Base-by-base conservation (phyloP, 139 green algal species). In the Tetraselmis chui region DNA sequence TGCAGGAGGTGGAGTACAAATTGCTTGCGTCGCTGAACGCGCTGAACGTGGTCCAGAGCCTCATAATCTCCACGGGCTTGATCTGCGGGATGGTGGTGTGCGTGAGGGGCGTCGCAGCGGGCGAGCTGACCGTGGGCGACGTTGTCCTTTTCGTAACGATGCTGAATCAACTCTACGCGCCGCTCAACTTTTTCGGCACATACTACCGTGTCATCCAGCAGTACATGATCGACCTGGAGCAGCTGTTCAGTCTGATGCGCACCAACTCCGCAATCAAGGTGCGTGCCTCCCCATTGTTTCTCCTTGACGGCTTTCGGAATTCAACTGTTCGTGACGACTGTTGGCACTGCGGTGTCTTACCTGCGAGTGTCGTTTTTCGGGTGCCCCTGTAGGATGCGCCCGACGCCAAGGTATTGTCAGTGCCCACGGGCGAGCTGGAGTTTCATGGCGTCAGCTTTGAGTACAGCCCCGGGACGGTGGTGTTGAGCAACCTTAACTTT, bases 111-210 rank as follows among this genome's bases (percentile, higher is more conserved):
- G 85, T 93, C 1, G 84, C 84, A 1, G 81, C 86, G 22, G 90
- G 89, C 11, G 74, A 77, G 1, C 84, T 96, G 58, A 94, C 91
- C 1, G 94, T 97, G 2, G 94, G 94, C 23, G 94, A 97, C 80
- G 84, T 88, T 0, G 93, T 97, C 79, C 92, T 97, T 1, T 97
- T 96, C 84, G 85, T 97, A 11, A 89, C 90, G 0, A 90, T 97
- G 29, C 95, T 98, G 85, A 85, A 91, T 76, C 94, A 98, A 87
- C 89, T 98, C 45, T 94, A 94, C 81, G 89, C 83, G 1, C 94
- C 95, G 1, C 91, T 98, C 59, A 95, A 95, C 79, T 97, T 93
- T 84, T 95, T 98, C 79, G 94, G 94, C 28, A 89, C 59, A 80
- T 94, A 95, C 85, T 95, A 94, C 83, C 67, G 87, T 23, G 85